Conservation (phyloP, 768 basidiomycete genomes). For the Lactarius deliciosus region DNA sequence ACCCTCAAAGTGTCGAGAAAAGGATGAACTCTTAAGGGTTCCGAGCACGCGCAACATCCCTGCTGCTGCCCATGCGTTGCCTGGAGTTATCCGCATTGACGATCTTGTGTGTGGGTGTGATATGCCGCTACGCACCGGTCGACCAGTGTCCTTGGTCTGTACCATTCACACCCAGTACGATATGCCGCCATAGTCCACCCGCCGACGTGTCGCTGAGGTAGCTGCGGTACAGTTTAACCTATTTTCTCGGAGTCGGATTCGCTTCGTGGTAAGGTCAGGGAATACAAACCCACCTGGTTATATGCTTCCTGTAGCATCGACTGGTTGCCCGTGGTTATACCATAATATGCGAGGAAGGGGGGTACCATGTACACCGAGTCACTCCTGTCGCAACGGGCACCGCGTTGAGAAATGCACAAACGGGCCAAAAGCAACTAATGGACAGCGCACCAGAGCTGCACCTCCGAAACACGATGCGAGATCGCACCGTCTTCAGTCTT, state of each 20-base stretch:
- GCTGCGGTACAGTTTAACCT: constrained; percentile 64
- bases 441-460: constrained; percentile 68
- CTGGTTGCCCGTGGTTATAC: constrained; percentile 55
- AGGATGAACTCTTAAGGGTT: constrained; percentile 67
- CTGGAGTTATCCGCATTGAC: constrained; percentile 38
- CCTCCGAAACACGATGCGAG: constrained; percentile 65
- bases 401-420: neutral
- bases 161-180: constrained; percentile 52
- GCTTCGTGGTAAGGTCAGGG: neutral
- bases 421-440: neutral
- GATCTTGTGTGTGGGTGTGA: neutral
- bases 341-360: constrained; percentile 86
- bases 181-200: constrained; percentile 72
- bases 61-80: constrained; percentile 87
- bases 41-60: constrained; percentile 83
- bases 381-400: constrained; percentile 46
- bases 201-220: constrained; percentile 55
- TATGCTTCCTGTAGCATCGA: constrained; percentile 63
- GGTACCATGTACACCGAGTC: constrained; percentile 87
- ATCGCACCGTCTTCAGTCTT: constrained; percentile 74
- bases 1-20: constrained; percentile 44
- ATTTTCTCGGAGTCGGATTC: neutral
- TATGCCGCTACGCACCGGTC: constrained; percentile 50
- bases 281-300: constrained; percentile 44
- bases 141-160: constrained; percentile 77